Evolutionary conservation across 2,329 filamentous ascomycete species (phyloP), one percentile per base, ranked within the genome.

Genomic region (Aspergillus eucalypticola): DNA sequence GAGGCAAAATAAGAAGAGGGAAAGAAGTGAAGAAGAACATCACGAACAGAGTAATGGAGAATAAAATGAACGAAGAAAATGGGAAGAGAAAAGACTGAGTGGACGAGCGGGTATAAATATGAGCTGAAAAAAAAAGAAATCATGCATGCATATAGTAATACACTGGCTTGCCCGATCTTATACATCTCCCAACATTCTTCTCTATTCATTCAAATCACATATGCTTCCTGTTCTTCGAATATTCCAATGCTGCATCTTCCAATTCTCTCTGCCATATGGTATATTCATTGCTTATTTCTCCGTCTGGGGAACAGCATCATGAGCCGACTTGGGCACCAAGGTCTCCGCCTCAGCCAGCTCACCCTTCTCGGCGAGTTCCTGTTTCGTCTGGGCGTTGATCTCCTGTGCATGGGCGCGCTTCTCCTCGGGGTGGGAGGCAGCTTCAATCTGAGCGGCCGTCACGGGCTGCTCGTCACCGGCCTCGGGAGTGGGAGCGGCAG

Each of bases 301-400:
- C 32, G 32, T 35, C 32, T 13, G 5, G 32, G 32, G 32, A 49
- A 21, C 67, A 25, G 73, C 71, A 66, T 84, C 82, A 65, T 83
- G 79, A 63, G 74, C 77, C 39, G 81, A 79, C 72, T 82, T 84
- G 19, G 83, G 82, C 8, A 85, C 72, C 15, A 81, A 63, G 8
- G 71, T 67, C 7, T 81, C 79, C 42, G 72, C 75, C 71, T 84
- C 82, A 53, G 71, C 13, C 38, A 65, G 55, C 54, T 72, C 70
- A 44, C 60, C 63, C 41, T 63, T 51, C 42, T 74, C 52, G 39
- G 59, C 50, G 21, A 64, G 56, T 1, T 62, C 64, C 35, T 63
- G 58, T 63, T 72, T 70, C 55, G 66, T 60, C 61, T 73, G 62
- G 17, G 64, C 39, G 52, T 60, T 58, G 49, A 64, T 64, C 7